Evolutionary conservation across 164 flowering plant species (phyloP).

Genomic region (Macadamia integrifolia): DNA sequence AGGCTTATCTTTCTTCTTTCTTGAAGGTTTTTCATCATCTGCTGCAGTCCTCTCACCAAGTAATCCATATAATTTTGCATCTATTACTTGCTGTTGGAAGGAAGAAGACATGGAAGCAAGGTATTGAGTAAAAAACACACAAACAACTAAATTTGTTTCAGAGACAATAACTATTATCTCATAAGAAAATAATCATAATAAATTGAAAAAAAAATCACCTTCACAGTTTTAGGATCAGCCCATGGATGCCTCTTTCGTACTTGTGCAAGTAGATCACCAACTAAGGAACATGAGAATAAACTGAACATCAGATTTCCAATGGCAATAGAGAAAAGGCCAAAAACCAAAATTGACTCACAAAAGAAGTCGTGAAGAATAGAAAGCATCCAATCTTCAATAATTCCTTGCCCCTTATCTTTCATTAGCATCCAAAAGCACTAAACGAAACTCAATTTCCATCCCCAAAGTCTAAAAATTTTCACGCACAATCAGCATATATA

Average conservation of each 20-base stretch:
- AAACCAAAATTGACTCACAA: constrained; percentile 1
- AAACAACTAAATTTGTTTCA: not conserved
- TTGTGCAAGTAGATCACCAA: constrained; percentile 72
- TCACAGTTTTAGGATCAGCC: constrained; percentile 89
- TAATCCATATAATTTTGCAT: constrained; percentile 55
- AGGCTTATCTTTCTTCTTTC: constrained; percentile 88
- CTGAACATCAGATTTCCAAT: not conserved
- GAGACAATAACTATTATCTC: not conserved
- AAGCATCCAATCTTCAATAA: not conserved
- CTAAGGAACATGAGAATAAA: constrained; percentile 27
- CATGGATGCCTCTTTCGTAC: constrained; percentile 78
- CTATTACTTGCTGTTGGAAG: constrained; percentile 53
- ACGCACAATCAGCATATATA: too few relatives aligned
- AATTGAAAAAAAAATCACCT: constrained; percentile 39
- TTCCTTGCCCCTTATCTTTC: too few relatives aligned
- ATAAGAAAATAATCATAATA: not conserved
- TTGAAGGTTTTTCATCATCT: constrained; percentile 74
- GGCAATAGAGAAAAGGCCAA: not conserved
- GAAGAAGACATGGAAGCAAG: constrained; percentile 4
- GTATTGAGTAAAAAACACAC: not conserved
- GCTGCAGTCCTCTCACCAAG: constrained; percentile 95
- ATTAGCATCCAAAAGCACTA: too few relatives aligned
- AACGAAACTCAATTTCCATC: too few relatives aligned
- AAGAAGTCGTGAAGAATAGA: not conserved
- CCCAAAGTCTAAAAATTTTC: too few relatives aligned